Evolutionary conservation across 345 rosid genomes (phyloP), one percentile per base, ranked within the genome.

Genomic region (Eucalyptus paniculata): DNA sequence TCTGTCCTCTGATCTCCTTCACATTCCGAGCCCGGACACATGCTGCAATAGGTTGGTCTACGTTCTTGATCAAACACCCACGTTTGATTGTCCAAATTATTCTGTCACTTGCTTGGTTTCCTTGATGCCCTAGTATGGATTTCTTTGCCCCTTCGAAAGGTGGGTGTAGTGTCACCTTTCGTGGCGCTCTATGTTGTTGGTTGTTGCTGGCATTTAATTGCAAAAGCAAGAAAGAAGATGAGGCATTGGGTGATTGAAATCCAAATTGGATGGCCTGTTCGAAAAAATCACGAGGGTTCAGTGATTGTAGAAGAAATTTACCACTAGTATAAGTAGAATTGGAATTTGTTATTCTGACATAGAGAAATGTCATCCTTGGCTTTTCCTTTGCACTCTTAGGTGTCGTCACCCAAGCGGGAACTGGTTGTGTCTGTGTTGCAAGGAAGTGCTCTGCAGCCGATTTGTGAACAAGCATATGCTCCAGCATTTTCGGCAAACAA

Each of bases 11-110:
- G 96, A 96, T 95, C 95, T 95, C 37, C 7, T 83, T 89, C 95
- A 92, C 89, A 93, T 97, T 8, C 97, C 99, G 65, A 85, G 91
- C 90, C 99, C 97, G 24, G 93, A 92, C 86, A 93, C 97, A 86
- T 93, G 94, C 82, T 96, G 99, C 91, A 81, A 92, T 92, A 95
- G 96, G 98, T 96, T 86, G 15, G 65, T 16, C 12, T 24, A 13
- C 50, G 13, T 7, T 65, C 77, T n/a, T 83, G 19, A 8, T 47
- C 4, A 47, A 47, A 47, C 49, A 47, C 49, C 49, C 49, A 4
- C 49, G 49, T 12, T 47, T 47, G 4, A 47, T 47, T 47, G 49
- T 47, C 49, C 49, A 47, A 3, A 47, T 47, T 47, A 47, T 47
- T 4, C 49, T 47, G 49, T 47, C 49, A 44, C 47, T 44, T 44